These are phyloP conservation scores for Boletus eberwhitei DNA, from an alignment of 768 basidiomycete genomes.

Conservation along the genomic window DNA sequence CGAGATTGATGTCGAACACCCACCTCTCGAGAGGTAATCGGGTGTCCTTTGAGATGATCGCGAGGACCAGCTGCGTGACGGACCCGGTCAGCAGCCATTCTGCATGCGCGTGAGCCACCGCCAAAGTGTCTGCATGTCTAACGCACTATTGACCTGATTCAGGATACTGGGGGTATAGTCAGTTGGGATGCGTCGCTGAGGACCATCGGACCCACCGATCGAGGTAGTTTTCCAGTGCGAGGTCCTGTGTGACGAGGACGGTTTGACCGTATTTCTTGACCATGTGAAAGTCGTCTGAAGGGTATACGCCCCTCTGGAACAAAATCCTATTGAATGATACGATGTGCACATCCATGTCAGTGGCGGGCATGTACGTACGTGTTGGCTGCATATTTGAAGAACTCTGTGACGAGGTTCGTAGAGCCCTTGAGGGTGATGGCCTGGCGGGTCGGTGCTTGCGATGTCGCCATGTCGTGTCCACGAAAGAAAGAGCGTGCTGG, in stretches of 20 bases:
- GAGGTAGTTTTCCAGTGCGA: constrained; percentile 91
- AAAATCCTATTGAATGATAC: constrained; percentile 59
- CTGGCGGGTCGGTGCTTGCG: constrained; percentile 53
- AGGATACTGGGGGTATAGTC: constrained; percentile 63
- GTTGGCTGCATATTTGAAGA: constrained; percentile 99
- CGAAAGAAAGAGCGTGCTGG: background rate
- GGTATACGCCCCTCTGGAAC: constrained; percentile 96
- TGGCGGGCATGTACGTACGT: constrained; percentile 53
- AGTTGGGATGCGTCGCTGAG: background rate
- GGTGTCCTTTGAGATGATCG: constrained; percentile 94
- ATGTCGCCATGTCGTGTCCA: constrained; percentile 37
- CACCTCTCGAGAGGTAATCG: constrained; percentile 91
- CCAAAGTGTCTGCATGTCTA: background rate
- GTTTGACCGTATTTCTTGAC: constrained; percentile 99
- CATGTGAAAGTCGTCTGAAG: constrained; percentile 98
- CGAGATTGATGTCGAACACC: constrained; percentile 94
- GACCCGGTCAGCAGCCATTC: constrained; percentile 94
- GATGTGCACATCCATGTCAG: background rate
- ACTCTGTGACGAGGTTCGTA: constrained; percentile 90
- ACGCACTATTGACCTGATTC: constrained; percentile 86
- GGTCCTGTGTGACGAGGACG: constrained; percentile 90
- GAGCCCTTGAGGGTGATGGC: constrained; percentile 96
- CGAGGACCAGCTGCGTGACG: constrained; percentile 91
- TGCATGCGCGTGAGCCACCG: constrained; percentile 29
- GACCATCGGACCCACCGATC: constrained; percentile 47